phyloP scores from a whole-genome alignment of 768 basidiomycete species.

The Udeniomyces megalosporus region DNA sequence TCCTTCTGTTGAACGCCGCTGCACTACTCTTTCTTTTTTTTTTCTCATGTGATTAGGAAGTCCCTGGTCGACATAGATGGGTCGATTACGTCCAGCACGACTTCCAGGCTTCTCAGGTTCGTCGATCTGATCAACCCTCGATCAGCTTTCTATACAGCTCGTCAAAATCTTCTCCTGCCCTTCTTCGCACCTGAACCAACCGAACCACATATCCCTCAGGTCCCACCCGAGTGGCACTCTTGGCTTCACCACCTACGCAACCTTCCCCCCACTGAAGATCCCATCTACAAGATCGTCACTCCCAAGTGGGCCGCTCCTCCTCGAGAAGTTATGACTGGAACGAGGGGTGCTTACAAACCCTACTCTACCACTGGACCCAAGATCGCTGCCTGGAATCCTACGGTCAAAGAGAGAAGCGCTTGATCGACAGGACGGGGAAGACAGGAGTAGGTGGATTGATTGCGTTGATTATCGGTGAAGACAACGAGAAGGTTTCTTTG shows the following conservation, averaged over 20 bases:
- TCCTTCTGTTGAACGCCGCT: too few species aligned
- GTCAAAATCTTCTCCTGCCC: background rate
- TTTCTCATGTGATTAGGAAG: conserved; percentile 44
- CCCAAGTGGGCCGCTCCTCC: conserved; percentile 64
- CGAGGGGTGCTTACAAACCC: conserved; percentile 70
- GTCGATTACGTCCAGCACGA: conserved; percentile 63
- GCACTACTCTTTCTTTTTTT: conserved; percentile 1
- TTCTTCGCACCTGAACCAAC: background rate
- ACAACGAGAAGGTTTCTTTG: background rate
- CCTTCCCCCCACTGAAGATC: conserved; percentile 60
- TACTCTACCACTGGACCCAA: conserved; percentile 81
- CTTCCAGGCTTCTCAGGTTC: conserved; percentile 42
- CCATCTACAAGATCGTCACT: conserved; percentile 47
- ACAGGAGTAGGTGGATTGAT: too few species aligned
- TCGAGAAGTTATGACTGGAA: conserved; percentile 81
- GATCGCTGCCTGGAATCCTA: conserved; percentile 68
- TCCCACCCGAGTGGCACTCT: conserved; percentile 91
- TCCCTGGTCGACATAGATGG: conserved; percentile 94
- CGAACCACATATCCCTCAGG: conserved; percentile 41
- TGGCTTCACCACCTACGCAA: conserved; percentile 85
- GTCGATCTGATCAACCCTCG: background rate
- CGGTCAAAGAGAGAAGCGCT: conserved; percentile 28
- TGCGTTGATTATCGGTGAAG: background rate
- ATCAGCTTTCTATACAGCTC: background rate
- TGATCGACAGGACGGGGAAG: too few species aligned